Conservation (phyloP, 2,329 filamentous ascomycete species). For the Phoma sp. region DNA sequence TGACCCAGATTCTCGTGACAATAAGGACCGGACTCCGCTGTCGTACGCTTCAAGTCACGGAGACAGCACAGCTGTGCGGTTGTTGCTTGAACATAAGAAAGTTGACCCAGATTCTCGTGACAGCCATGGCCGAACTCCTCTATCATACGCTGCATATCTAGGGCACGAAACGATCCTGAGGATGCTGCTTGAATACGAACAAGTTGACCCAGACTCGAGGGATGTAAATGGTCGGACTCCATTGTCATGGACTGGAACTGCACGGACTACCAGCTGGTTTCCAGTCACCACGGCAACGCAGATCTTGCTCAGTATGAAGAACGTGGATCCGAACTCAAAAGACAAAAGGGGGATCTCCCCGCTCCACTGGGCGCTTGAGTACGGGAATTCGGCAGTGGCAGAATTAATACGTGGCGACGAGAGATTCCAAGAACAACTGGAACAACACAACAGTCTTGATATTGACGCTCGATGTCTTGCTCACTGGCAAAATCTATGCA, state of each 20-base stretch:
- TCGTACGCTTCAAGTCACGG: no score
- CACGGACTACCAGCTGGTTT: no score
- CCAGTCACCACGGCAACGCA: no score
- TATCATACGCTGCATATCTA: not conserved
- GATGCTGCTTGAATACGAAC: not conserved
- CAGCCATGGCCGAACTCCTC: not conserved
- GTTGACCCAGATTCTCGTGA: not conserved
- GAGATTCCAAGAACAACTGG: not conserved
- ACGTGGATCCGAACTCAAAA: no score
- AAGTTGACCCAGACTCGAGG: not conserved
- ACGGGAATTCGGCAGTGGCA: no score
- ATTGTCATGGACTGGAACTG: not conserved
- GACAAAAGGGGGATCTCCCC: no score
- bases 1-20: no score
- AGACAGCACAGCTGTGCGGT: no score
- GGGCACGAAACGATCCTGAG: not conserved
- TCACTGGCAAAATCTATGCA: not conserved
- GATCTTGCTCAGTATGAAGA: no score
- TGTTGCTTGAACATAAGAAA: not conserved
- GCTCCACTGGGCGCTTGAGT: no score
- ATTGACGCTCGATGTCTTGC: not conserved
- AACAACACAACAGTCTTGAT: not conserved
- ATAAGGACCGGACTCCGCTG: no score
- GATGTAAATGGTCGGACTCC: not conserved
- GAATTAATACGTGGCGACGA: no score